phyloP scores from a whole-genome alignment of 2,329 filamentous ascomycete species.

The Fonsecaea erecta region DNA sequence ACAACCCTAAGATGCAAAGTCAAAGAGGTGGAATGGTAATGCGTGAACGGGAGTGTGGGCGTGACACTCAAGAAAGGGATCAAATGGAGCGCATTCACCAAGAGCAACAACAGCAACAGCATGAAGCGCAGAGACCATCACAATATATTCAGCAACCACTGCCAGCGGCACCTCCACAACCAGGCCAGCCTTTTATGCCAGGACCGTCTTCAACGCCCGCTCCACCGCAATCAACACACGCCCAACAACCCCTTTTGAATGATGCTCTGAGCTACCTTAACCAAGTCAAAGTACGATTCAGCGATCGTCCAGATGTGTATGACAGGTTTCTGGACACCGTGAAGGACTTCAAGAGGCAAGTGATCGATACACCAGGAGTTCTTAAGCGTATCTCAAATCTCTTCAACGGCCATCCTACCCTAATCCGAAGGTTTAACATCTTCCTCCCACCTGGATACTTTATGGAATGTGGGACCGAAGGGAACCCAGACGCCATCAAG shows the following conservation, averaged over 20 bases:
- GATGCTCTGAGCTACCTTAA: constrained; percentile 94
- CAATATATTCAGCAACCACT: constrained; percentile 63
- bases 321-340: constrained; percentile 97
- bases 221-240: constrained; percentile 69
- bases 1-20: constrained; percentile 51
- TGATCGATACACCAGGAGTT: constrained; percentile 95
- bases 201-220: constrained; percentile 52
- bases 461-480: constrained; percentile 92
- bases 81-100: constrained; percentile 61
- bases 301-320: constrained; percentile 95
- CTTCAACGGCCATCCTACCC: constrained; percentile 91
- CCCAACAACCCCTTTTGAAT: constrained; percentile 81
- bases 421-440: constrained; percentile 98
- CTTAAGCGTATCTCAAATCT: constrained; percentile 95
- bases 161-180: constrained; percentile 56
- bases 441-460: constrained; percentile 94
- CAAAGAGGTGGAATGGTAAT: constrained; percentile 58
- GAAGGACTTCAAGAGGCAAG: constrained; percentile 99
- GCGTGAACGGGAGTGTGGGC: constrained; percentile 56
- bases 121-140: constrained; percentile 62
- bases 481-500: constrained; percentile 92
- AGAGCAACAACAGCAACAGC: constrained; percentile 55
- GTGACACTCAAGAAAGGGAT: constrained; percentile 64
- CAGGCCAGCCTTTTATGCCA: constrained; percentile 53
- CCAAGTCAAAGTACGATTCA: constrained; percentile 97